Base-by-base conservation (phyloP, 495 filamentous ascomycete genomes). In the Rostrohypoxylon terebratum region DNA sequence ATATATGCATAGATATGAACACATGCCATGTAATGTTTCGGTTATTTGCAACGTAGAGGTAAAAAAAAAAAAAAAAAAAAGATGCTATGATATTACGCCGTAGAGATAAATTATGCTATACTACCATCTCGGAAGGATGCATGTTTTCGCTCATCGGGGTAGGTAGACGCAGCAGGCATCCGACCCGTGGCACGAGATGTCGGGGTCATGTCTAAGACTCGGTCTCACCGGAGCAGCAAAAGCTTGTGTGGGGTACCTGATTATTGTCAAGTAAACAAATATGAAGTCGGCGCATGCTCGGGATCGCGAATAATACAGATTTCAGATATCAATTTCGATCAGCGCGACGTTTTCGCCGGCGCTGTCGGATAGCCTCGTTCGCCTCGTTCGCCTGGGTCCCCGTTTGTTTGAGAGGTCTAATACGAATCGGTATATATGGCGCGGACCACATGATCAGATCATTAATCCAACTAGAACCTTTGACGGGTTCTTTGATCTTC, bases 381-480 rank as follows among this genome's bases (percentile, higher is more conserved):
- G 38, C 33, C 6, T 21, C n/a, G n/a, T n/a, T n/a, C n/a, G n/a
- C n/a, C n/a, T n/a, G n/a, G 38, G 38, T 11, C 4, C 9, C 34
- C 11, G 34, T 42, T 42, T 42, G 14, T n/a, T 42, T n/a, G n/a
- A 42, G 14, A 42, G 14, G 38, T 9, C 25, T 59, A 59, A 34
- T 7, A 16, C 51, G 14, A 48, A 48, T 53, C 23, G 9, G 28
- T 16, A 11, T n/a, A 18, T 6, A 20, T 21, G 14, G 11, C 9
- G 14, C n/a, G 6, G 14, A 55, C 51, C 51, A 55, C 55, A 59
- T 40, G 55, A 59, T 28, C 55, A 58, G 54, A 40, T 40, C 14
- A 13, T 4, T 28, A 9, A 20, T 36, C 25, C 25, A 23, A 40
- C 54, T 59, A 59, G 55, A 42, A 42, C 0, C 7, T 59, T 59